Conservation (phyloP, 2,329 filamentous ascomycete species). For the Paecilomyces variotii region DNA sequence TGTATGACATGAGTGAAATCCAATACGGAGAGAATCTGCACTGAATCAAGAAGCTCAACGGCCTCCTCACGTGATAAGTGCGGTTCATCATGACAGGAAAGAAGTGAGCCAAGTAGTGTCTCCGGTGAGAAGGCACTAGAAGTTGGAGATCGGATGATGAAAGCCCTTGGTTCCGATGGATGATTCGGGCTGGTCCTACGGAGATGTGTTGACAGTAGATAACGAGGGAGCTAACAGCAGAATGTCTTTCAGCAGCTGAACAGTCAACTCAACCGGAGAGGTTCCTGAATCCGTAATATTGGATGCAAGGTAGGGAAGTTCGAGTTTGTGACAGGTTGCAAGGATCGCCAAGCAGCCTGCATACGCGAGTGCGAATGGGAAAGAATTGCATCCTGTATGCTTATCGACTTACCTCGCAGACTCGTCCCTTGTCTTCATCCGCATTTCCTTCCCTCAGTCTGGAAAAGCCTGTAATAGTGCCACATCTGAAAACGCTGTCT, state of each 20-base stretch:
- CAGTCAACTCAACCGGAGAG: background rate
- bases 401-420: slow-evolving; percentile 21
- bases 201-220: slow-evolving; percentile 15
- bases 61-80: slow-evolving; percentile 19
- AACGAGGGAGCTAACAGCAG: slow-evolving; percentile 19
- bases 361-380: background rate
- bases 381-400: background rate
- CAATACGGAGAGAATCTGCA: slow-evolving; percentile 26
- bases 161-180: slow-evolving; percentile 14
- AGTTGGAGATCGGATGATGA: slow-evolving; percentile 26
- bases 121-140: slow-evolving; percentile 23
- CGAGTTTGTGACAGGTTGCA: slow-evolving; percentile 2
- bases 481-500: slow-evolving; percentile 18
- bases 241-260: background rate
- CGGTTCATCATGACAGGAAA: slow-evolving; percentile 6
- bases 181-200: slow-evolving; percentile 6
- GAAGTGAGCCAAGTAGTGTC: slow-evolving; percentile 20
- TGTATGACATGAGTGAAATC: slow-evolving; percentile 21
- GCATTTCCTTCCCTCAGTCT: slow-evolving; percentile 14
- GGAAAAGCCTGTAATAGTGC: slow-evolving; percentile 26
- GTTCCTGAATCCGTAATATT: background rate
- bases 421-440: slow-evolving; percentile 16
- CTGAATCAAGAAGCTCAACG: slow-evolving; percentile 21
- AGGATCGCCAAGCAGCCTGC: background rate
- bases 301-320: background rate